Base-by-base conservation (phyloP, 495 filamentous ascomycete genomes). In the Cercophora samala region DNA sequence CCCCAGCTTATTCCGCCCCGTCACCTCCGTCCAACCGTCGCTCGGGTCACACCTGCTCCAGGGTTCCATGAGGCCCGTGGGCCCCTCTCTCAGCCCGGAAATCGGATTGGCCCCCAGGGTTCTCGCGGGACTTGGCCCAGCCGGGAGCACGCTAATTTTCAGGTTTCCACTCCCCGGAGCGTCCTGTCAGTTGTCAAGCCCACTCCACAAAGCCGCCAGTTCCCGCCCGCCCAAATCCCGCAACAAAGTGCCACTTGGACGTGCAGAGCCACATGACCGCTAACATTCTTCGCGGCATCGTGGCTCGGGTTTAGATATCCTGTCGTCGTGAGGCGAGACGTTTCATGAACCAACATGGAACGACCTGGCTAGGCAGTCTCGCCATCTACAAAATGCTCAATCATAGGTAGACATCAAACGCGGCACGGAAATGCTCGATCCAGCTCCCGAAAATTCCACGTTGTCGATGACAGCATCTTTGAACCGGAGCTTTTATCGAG, bases 21-120 rank as follows among this genome's bases (percentile, higher is more conserved):
- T 53, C 60, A 23, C 26, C 37, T 70, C 65, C 68, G 64, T 70
- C 68, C 68, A 70, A 70, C 68, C 68, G 68, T 52, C 64, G n/a
- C n/a, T n/a, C n/a, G 59, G 67, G 29, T 32, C 19, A 23, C 22
- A 24, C 18, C 18, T 29, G 18, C 23, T 15, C 11, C 29, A 29
- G 21, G 25, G 22, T 21, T 56, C n/a, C 22, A 23, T 60, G 58
- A 18, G 58, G 19, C 58, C 21, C 4, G 22, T 13, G 26, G 60
- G 60, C 18, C 11, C 29, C 19, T 15, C 29, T 37, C 60, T 37
- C 15, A 59, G 37, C 51, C 8, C 23, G 21, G 64, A 22, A 53
- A 29, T 25, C 52, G 64, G 68, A 70, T 70, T 69, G 68, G 68
- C 61, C 61, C n/a, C 56, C 59, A 63, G 60, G 56, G 24, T 19